These are phyloP conservation scores for Ophioceras dolichostomum DNA, from an alignment of 2,329 filamentous ascomycete genomes.

Conservation along the genomic window DNA sequence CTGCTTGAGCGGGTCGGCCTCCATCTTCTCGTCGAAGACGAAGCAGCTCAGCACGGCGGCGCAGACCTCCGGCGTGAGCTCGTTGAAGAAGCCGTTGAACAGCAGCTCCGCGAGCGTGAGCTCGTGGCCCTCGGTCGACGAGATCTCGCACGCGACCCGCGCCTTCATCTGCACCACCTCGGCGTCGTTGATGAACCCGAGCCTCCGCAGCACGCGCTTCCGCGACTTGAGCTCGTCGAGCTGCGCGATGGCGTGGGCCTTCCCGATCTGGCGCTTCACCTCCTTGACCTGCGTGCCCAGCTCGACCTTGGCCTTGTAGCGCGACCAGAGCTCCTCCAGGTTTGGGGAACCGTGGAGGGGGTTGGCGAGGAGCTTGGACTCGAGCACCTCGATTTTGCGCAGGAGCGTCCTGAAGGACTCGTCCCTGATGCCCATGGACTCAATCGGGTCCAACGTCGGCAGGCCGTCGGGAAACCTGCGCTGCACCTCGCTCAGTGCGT, in stretches of 20 bases:
- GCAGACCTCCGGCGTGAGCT: slow-evolving; percentile 75
- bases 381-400: slow-evolving; percentile 91
- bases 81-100: slow-evolving; percentile 97
- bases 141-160: slow-evolving; percentile 94
- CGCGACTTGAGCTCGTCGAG: slow-evolving; percentile 92
- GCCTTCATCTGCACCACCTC: slow-evolving; percentile 97
- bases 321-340: slow-evolving; percentile 72
- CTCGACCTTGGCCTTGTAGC: slow-evolving; percentile 72
- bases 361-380: slow-evolving; percentile 79
- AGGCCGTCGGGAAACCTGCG: slow-evolving; percentile 87
- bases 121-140: slow-evolving; percentile 81
- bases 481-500: slow-evolving; percentile 65
- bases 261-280: slow-evolving; percentile 75
- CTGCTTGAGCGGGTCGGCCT: slow-evolving; percentile 65
- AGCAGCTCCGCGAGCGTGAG: slow-evolving; percentile 84
- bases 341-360: slow-evolving; percentile 84
- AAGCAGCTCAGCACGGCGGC: slow-evolving; percentile 85
- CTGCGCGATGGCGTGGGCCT: slow-evolving; percentile 79
- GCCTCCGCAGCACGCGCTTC: slow-evolving; percentile 84
- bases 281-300: slow-evolving; percentile 71
- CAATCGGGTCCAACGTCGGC: slow-evolving; percentile 79
- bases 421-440: slow-evolving; percentile 91
- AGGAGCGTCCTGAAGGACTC: slow-evolving; percentile 89
- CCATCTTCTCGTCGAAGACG: slow-evolving; percentile 93
- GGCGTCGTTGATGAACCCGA: slow-evolving; percentile 90